Conservation (phyloP, 208 protist genomes). For the Trypanosoma platydactyli region DNA sequence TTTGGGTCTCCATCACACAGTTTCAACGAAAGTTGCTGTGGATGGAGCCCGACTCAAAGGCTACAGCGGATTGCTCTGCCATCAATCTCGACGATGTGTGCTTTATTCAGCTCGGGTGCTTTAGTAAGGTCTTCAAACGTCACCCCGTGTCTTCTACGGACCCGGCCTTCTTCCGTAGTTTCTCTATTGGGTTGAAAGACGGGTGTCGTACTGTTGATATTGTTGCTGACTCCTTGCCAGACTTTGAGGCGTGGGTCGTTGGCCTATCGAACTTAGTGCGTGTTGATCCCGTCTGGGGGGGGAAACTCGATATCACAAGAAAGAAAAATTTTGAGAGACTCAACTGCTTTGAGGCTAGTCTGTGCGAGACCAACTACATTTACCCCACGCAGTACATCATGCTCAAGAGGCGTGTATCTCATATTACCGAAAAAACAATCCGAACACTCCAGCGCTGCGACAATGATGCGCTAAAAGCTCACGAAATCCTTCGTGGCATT, state of each 20-base stretch:
- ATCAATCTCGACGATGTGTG: conserved; percentile 77
- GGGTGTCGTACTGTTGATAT: conserved; percentile 90
- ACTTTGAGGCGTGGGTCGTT: conserved; percentile 93
- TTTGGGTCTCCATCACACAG: conserved; percentile 75
- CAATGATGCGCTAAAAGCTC: conserved; percentile 71
- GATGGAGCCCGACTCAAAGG: conserved; percentile 56
- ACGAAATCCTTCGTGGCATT: conserved; percentile 69
- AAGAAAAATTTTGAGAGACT: conserved; percentile 65
- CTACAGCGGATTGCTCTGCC: conserved; percentile 44
- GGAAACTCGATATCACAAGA: conserved; percentile 81
- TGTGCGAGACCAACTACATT: conserved; percentile 90
- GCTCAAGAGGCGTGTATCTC: conserved; percentile 73
- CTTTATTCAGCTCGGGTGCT: conserved; percentile 89
- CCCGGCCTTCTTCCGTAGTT: conserved; percentile 83
- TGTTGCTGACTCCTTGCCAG: conserved; percentile 80
- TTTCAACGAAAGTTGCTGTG: conserved; percentile 64
- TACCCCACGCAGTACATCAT: conserved; percentile 74
- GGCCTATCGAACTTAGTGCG: conserved; percentile 80
- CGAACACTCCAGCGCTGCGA: conserved; percentile 58
- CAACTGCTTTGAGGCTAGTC: conserved; percentile 75
- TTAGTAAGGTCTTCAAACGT: conserved; percentile 91
- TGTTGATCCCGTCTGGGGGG: conserved; percentile 90
- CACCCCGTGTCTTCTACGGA: conserved; percentile 55
- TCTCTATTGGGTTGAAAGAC: conserved; percentile 81
- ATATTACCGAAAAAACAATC: conserved; percentile 42